These are phyloP conservation scores for Aureobasidium sp. DNA, from an alignment of 2,329 filamentous ascomycete genomes.

Conservation along the genomic window DNA sequence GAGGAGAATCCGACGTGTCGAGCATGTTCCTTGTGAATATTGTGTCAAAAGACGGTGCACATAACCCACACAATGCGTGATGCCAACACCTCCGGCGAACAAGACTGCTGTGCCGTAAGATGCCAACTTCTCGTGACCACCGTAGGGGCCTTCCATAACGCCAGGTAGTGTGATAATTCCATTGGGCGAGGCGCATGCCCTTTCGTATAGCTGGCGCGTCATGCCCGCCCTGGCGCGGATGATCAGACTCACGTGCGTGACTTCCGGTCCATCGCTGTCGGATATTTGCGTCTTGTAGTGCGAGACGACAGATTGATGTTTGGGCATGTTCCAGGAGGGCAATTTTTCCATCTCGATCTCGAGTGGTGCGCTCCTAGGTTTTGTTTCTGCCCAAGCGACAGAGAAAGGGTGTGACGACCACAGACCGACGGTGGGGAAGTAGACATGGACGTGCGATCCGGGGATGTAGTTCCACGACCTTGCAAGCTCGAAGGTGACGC, in stretches of 20 bases:
- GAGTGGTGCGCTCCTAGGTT: constrained; percentile 18
- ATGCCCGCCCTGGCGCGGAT: constrained; percentile 66
- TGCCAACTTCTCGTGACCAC: constrained; percentile 59
- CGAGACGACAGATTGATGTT: constrained; percentile 6
- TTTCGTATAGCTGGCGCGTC: constrained; percentile 60
- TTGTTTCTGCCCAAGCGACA: constrained; percentile 37
- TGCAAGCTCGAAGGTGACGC: constrained; percentile 51
- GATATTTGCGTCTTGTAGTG: constrained; percentile 9
- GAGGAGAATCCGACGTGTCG: constrained; percentile 61
- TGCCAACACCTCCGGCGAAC: constrained; percentile 72
- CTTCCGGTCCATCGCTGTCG: constrained; percentile 18
- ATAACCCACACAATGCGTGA: constrained; percentile 70
- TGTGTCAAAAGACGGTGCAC: constrained; percentile 63
- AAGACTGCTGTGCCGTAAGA: constrained; percentile 72
- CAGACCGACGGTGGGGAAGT: constrained; percentile 41
- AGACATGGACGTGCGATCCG: constrained; percentile 52
- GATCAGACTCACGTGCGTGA: constrained; percentile 55
- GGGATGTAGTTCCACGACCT: constrained; percentile 45
- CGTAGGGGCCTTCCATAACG: constrained; percentile 67
- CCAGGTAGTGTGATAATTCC: constrained; percentile 56
- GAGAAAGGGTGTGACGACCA: constrained; percentile 43
- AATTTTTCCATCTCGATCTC: constrained; percentile 29
- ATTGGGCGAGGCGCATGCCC: constrained; percentile 52
- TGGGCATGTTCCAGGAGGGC: constrained; percentile 16
- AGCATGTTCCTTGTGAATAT: constrained; percentile 59